Conservation (phyloP, 148 eudicot species). For the Rheum nobile region DNA sequence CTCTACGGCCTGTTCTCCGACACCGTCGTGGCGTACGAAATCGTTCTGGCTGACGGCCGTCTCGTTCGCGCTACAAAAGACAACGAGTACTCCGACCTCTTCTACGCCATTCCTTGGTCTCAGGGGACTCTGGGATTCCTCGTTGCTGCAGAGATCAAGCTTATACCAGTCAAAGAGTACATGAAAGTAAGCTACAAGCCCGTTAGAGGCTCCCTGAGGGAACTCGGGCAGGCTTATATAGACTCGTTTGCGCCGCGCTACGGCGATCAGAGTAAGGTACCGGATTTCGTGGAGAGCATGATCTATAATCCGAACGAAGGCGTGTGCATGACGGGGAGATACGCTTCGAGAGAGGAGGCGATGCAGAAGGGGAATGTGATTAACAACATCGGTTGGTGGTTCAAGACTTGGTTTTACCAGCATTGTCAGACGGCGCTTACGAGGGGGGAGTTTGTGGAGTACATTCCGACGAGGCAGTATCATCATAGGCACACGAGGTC, state of each 20-base stretch:
- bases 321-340: slow-evolving; percentile 4
- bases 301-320: not conserved
- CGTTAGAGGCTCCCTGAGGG: not conserved
- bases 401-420: slow-evolving; percentile 1
- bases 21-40: not conserved
- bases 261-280: not conserved
- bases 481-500: slow-evolving; percentile 4
- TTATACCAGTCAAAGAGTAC: not conserved
- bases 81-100: not conserved
- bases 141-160: slow-evolving; percentile 1
- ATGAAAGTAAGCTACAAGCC: not conserved
- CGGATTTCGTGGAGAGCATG: slow-evolving; percentile 5
- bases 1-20: slow-evolving; percentile 1
- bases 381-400: not conserved
- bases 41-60: not conserved
- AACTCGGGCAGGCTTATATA: not conserved
- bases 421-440: not conserved
- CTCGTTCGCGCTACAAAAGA: not conserved
- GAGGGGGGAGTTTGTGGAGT: slow-evolving; percentile 6
- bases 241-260: not conserved
- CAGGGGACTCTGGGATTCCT: slow-evolving; percentile 3
- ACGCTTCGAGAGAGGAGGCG: slow-evolving; percentile 1
- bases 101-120: slow-evolving; percentile 2
- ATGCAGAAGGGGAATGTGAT: slow-evolving; percentile 6
- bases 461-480: slow-evolving; percentile 5